Conservation (phyloP, 176 grass and related monocot genomes). For the Secale cereale region DNA sequence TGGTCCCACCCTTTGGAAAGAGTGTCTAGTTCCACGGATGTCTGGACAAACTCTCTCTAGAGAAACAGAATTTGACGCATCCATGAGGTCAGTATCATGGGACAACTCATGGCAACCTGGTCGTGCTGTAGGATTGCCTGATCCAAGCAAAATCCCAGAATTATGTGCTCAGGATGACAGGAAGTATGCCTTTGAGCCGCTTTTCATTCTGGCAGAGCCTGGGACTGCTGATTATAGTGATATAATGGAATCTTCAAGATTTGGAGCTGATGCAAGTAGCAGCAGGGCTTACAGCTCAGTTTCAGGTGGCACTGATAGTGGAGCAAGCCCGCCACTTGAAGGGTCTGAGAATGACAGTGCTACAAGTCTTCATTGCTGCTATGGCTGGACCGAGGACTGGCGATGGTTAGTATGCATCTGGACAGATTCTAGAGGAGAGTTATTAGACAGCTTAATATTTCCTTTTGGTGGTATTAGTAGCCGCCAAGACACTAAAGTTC, state of each 20-base stretch:
- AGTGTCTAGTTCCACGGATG: conserved; percentile 81
- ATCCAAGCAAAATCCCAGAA: conserved; percentile 59
- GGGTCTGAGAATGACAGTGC: conserved; percentile 55
- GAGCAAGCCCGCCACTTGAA: conserved; percentile 41
- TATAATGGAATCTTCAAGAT: conserved; percentile 59
- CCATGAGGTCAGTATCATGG: conserved; percentile 79
- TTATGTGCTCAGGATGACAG: conserved; percentile 75
- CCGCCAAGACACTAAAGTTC: conserved; percentile 92
- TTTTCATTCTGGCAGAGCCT: conserved; percentile 89
- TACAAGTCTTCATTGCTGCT: conserved; percentile 90
- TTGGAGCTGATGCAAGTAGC: conserved; percentile 53
- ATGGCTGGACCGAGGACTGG: conserved; percentile 99
- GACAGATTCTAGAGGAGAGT: conserved; percentile 96
- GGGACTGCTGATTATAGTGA: conserved; percentile 66
- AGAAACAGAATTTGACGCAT: conserved; percentile 83
- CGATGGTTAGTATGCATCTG: conserved; percentile 95
- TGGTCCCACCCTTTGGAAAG: conserved; percentile 80
- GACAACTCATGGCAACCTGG: conserved; percentile 82
- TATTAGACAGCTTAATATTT: conserved; percentile 85
- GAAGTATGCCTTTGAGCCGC: conserved; percentile 91
- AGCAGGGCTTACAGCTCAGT: conserved; percentile 45
- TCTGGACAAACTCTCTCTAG: conserved; percentile 66
- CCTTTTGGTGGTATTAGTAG: conserved; percentile 97
- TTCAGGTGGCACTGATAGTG: conserved; percentile 44
- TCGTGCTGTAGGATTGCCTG: conserved; percentile 53